Conservation (phyloP, 345 rosid species). For the Conringia planisiliqua region DNA sequence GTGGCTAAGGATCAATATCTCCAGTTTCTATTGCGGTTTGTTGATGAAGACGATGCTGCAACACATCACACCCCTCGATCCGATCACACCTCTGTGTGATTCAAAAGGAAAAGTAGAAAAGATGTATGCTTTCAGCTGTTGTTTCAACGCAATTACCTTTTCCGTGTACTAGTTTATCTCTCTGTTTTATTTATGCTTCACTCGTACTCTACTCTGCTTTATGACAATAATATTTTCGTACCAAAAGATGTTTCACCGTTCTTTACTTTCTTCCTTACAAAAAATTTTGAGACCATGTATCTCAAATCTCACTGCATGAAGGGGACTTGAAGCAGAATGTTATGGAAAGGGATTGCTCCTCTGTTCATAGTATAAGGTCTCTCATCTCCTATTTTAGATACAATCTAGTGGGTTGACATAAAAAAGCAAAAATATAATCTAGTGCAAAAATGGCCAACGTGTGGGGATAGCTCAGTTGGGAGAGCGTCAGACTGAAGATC, state of each 20-base stretch:
- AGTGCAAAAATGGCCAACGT: too few species aligned
- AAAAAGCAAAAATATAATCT: too few species aligned
- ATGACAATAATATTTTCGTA: neutral
- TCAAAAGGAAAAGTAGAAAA: neutral
- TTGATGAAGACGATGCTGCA: neutral
- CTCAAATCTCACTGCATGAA: too few species aligned
- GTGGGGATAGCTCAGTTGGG: slow-evolving; percentile 98
- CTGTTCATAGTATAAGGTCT: too few species aligned
- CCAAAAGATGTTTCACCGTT: neutral
- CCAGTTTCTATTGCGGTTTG: neutral
- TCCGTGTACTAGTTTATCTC: neutral
- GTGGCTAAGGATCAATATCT: too few species aligned
- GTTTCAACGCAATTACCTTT: neutral
- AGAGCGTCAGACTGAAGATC: slow-evolving; percentile 87
- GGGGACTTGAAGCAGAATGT: too few species aligned
- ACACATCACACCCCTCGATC: neutral
- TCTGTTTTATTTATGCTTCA: neutral
- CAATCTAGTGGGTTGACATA: too few species aligned
- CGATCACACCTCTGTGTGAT: neutral
- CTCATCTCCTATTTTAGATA: too few species aligned
- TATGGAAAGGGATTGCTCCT: too few species aligned
- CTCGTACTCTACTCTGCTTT: neutral
- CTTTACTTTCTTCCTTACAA: too few species aligned
- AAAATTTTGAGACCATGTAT: too few species aligned
- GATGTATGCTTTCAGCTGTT: neutral